phyloP scores from a whole-genome alignment of 2,329 filamentous ascomycete species.

The Trichoderma breve region DNA sequence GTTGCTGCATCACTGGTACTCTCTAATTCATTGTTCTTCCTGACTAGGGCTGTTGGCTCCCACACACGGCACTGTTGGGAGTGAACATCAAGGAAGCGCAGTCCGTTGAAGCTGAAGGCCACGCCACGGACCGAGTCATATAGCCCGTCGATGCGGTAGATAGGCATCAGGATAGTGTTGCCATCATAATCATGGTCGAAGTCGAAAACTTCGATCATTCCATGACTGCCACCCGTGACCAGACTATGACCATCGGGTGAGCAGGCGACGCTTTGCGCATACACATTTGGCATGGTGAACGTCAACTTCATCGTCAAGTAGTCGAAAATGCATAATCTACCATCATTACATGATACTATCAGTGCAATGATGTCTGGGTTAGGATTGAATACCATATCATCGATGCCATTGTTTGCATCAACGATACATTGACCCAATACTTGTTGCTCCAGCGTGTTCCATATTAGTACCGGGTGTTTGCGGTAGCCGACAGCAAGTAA shows the following conservation, averaged over 20 bases:
- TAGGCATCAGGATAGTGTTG: not conserved
- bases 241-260: not conserved
- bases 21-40: not conserved
- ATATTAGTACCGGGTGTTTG: not conserved
- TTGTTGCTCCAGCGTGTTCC: not conserved
- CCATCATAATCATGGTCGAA: not conserved
- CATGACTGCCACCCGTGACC: not conserved
- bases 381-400: constrained; percentile 1
- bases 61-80: not conserved
- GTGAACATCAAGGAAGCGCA: not conserved
- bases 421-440: not conserved
- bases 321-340: constrained; percentile 2
- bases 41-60: not conserved
- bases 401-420: constrained; percentile 5
- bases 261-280: not conserved
- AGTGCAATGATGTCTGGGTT: not conserved
- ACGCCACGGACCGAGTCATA: not conserved
- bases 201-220: not conserved
- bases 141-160: not conserved
- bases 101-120: not conserved
- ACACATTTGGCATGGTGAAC: not conserved
- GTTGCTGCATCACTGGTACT: not conserved
- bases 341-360: not conserved
- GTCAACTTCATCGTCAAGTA: not conserved
- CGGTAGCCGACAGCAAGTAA: not conserved